These are phyloP conservation scores for Erythrobasidium yunnanense DNA, from an alignment of 768 basidiomycete species.

Conservation along the genomic window DNA sequence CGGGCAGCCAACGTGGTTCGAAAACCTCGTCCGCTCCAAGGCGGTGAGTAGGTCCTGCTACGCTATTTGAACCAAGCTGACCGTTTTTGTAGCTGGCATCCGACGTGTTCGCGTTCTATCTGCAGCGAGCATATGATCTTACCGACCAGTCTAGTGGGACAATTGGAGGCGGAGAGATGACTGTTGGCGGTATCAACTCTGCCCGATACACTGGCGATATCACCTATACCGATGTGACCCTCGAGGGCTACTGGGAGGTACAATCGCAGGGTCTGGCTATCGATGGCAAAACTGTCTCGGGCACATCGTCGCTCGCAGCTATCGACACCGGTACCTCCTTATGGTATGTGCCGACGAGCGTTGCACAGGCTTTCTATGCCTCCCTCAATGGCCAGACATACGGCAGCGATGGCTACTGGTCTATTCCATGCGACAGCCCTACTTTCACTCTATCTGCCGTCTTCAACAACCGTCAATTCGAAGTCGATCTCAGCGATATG, in stretches of 20 bases:
- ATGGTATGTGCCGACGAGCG: slow-evolving; percentile 23
- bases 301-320: slow-evolving; percentile 32
- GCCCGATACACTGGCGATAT: slow-evolving; percentile 31
- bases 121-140: slow-evolving; percentile 32
- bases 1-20: slow-evolving; percentile 35
- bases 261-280: slow-evolving; percentile 17
- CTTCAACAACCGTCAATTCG: slow-evolving; percentile 23
- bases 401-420: slow-evolving; percentile 8
- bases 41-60: slow-evolving; percentile 2
- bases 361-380: slow-evolving; percentile 15
- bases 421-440: slow-evolving; percentile 6
- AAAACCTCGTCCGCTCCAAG: slow-evolving; percentile 32
- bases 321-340: slow-evolving; percentile 36
- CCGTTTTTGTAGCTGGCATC: neutral
- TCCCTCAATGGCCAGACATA: slow-evolving; percentile 13
- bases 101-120: slow-evolving; percentile 32
- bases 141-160: slow-evolving; percentile 26
- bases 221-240: slow-evolving; percentile 21
- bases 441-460: slow-evolving; percentile 20
- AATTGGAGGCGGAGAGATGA: slow-evolving; percentile 37
- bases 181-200: slow-evolving; percentile 40
- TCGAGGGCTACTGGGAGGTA: slow-evolving; percentile 30
- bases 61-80: neutral
- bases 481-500: slow-evolving; percentile 18
- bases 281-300: slow-evolving; percentile 14